Percentiles rank a stretch among this genome's conserved stretches.
These are phyloP conservation scores for Pleurotus sapidus DNA, from an alignment of 768 basidiomycete species.

Conservation along the genomic window DNA sequence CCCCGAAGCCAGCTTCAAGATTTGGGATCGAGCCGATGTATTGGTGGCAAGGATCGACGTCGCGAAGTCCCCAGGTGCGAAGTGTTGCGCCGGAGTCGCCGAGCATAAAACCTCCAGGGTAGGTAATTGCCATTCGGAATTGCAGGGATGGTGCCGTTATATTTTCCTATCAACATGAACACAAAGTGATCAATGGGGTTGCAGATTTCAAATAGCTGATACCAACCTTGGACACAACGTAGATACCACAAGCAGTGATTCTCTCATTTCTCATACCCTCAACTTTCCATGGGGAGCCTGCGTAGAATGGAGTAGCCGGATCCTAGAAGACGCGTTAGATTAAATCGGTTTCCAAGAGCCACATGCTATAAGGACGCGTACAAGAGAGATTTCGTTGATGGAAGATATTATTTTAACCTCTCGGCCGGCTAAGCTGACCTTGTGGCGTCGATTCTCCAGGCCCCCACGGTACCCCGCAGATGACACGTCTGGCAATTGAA, in stretches of 20 bases:
- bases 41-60: slow-evolving; percentile 47
- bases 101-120: slow-evolving; percentile 38
- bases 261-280: slow-evolving; percentile 53
- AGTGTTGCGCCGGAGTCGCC: slow-evolving; percentile 45
- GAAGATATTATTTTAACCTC: slow-evolving; percentile 40
- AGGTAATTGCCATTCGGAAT: slow-evolving; percentile 52
- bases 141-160: slow-evolving; percentile 29
- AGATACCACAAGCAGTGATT: slow-evolving; percentile 43
- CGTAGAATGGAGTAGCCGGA: slow-evolving; percentile 29
- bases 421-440: slow-evolving; percentile 33
- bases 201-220: background rate
- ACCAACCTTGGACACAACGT: slow-evolving; percentile 38
- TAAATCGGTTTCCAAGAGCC: background rate
- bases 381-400: slow-evolving; percentile 37
- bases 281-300: slow-evolving; percentile 43
- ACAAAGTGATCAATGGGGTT: background rate
- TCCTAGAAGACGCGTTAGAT: slow-evolving; percentile 16
- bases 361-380: slow-evolving; percentile 22
- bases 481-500: slow-evolving; percentile 44
- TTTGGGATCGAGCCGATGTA: slow-evolving; percentile 38
- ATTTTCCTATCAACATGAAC: slow-evolving; percentile 34
- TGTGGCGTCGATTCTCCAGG: slow-evolving; percentile 37
- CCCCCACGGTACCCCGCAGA: slow-evolving; percentile 41
- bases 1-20: slow-evolving; percentile 26
- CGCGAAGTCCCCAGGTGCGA: slow-evolving; percentile 47